Percentiles rank a stretch among this genome's conserved stretches.
Conservation (phyloP, 108 stramenopile species). For the Cyclotella sp. region DNA sequence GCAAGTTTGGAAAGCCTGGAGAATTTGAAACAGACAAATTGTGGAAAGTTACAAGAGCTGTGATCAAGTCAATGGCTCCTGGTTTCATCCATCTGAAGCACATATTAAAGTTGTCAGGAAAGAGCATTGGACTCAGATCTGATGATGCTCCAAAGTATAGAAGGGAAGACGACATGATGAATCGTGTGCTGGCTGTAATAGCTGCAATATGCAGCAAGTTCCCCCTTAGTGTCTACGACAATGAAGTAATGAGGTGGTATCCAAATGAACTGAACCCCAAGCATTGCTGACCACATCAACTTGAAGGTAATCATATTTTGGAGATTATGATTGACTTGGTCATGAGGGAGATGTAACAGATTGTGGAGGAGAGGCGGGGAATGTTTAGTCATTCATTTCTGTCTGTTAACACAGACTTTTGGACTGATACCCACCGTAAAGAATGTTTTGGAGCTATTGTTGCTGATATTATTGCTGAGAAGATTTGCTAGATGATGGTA, state of each 20-base stretch:
- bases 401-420: conserved; percentile 8
- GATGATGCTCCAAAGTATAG: not conserved
- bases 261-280: not conserved
- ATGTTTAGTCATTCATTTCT: not conserved
- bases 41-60: conserved; percentile 5
- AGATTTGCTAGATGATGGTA: conserved; percentile 7
- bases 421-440: not conserved
- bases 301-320: not conserved
- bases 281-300: not conserved
- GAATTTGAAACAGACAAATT: conserved; percentile 16
- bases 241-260: not conserved
- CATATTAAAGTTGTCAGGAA: conserved; percentile 4
- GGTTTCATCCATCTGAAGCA: not conserved
- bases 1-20: conserved; percentile 8
- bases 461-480: conserved; percentile 1
- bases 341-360: not conserved
- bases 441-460: conserved; percentile 7
- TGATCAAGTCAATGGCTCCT: not conserved
- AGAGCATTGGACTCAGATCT: not conserved
- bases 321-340: not conserved
- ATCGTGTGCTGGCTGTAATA: not conserved
- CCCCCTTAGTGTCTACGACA: conserved; percentile 9
- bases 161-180: conserved; percentile 1
- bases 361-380: not conserved
- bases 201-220: conserved; percentile 1